A percentile compares a stretch with the other conserved stretches of the same genome.
Conservation (phyloP, 2,329 filamentous ascomycete genomes). For the Exophiala spinifera region DNA sequence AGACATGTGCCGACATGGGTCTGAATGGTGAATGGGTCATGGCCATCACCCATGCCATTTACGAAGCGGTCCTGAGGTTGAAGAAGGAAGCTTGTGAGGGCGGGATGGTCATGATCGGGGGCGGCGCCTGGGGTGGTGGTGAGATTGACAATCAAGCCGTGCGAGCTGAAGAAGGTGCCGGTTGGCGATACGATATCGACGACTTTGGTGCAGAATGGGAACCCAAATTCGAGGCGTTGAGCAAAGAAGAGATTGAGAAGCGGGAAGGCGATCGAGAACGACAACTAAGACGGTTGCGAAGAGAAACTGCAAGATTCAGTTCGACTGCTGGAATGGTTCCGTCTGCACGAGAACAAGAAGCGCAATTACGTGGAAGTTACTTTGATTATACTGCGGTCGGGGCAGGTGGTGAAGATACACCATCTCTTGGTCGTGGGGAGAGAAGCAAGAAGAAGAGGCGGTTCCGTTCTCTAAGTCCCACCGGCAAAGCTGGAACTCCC, state of each 20-base stretch:
- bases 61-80: conserved; percentile 84
- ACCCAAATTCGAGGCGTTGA: conserved; percentile 74
- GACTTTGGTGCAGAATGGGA: conserved; percentile 82
- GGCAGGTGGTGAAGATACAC: conserved; percentile 58
- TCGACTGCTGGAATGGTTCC: conserved; percentile 73
- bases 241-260: conserved; percentile 96
- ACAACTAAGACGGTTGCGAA: conserved; percentile 77
- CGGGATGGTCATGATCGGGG: conserved; percentile 69
- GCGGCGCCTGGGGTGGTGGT: conserved; percentile 51
- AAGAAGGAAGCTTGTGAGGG: conserved; percentile 97
- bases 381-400: conserved; percentile 54
- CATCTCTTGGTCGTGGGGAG: conserved; percentile 80
- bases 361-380: conserved; percentile 53
- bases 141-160: conserved; percentile 89
- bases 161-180: conserved; percentile 71
- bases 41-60: conserved; percentile 92
- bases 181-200: conserved; percentile 94
- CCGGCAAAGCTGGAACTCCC: conserved; percentile 71
- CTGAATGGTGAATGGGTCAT: conserved; percentile 90
- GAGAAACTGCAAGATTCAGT: conserved; percentile 90
- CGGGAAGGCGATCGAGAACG: conserved; percentile 90
- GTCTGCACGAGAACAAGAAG: conserved; percentile 62
- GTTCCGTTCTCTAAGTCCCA: conserved; percentile 82
- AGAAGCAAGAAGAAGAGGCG: conserved; percentile 92
- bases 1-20: conserved; percentile 89